phyloP scores from a whole-genome alignment of 1,139 yeast species.

The Kluyveromyces marxianus region DNA sequence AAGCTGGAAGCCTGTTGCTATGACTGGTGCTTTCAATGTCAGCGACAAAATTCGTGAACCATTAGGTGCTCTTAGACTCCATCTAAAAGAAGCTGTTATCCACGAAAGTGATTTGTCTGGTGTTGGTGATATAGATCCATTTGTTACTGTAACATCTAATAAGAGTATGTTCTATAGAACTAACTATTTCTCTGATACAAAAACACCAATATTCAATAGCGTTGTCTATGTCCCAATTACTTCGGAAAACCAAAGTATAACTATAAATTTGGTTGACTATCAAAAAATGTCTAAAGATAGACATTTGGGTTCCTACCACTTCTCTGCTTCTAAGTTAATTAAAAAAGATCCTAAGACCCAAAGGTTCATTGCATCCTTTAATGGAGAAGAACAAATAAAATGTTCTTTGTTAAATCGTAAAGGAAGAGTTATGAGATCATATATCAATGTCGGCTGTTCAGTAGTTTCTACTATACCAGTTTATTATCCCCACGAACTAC shows the following conservation, averaged over 20 bases:
- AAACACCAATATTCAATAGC: conserved; percentile 50
- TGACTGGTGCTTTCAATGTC: conserved; percentile 43
- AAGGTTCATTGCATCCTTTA: conserved; percentile 20
- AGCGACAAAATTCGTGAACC: conserved; percentile 39
- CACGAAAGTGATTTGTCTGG: conserved; percentile 41
- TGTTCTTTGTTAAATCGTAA: conserved; percentile 34
- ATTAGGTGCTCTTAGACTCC: conserved; percentile 58
- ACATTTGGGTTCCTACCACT: conserved; percentile 49
- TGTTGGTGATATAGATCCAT: conserved; percentile 70
- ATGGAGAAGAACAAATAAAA: conserved; percentile 38
- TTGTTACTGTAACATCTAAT: conserved; percentile 49
- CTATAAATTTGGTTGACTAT: conserved; percentile 56
- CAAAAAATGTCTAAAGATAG: conserved; percentile 59
- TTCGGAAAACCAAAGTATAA: conserved; percentile 53
- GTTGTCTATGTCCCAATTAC: conserved; percentile 56
- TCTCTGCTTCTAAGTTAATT: conserved; percentile 45
- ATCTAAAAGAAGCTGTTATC: conserved; percentile 42
- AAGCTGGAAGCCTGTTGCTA: conserved; percentile 64
- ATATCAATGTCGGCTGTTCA: conserved; percentile 48
- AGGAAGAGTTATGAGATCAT: conserved; percentile 39
- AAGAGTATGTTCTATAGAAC: conserved; percentile 54
- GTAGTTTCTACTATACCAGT: conserved; percentile 60
- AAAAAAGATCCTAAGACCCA: conserved; percentile 41
- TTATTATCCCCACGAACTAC: conserved; percentile 48
- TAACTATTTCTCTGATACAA: conserved; percentile 45